phyloP scores from a whole-genome alignment of 495 filamentous ascomycete genomes.

The Parathielavia hyrcaniae region DNA sequence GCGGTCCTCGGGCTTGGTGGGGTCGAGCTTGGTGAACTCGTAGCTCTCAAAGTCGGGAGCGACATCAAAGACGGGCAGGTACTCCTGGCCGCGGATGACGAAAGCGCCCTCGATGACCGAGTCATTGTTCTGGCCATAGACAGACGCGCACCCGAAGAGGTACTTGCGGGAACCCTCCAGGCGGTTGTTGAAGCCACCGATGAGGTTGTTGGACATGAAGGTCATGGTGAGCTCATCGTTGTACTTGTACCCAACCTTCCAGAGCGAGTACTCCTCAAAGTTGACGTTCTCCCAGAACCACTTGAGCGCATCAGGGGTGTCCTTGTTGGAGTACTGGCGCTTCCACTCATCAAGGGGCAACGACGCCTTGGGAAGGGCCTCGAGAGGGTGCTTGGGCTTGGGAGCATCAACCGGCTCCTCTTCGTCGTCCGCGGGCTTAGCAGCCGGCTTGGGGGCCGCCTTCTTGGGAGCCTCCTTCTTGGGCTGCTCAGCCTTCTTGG shows the following conservation, averaged over 20 bases:
- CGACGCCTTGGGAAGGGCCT: slow-evolving; percentile 71
- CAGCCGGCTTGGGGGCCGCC: slow-evolving; percentile 44
- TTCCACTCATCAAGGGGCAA: slow-evolving; percentile 94
- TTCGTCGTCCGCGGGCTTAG: slow-evolving; percentile 39
- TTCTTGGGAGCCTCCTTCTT: slow-evolving; percentile 40
- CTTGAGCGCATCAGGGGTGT: slow-evolving; percentile 79
- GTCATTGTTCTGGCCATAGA: slow-evolving; percentile 82
- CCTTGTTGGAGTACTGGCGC: slow-evolving; percentile 96
- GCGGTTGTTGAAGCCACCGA: slow-evolving; percentile 95
- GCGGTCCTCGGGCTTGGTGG: slow-evolving; percentile 70
- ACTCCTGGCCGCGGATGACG: slow-evolving; percentile 86
- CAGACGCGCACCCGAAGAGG: slow-evolving; percentile 86
- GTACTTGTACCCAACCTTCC: slow-evolving; percentile 92
- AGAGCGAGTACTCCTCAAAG: slow-evolving; percentile 90
- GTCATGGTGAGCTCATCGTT: slow-evolving; percentile 92
- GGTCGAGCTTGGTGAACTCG: slow-evolving; percentile 91
- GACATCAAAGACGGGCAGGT: slow-evolving; percentile 82
- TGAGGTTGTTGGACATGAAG: slow-evolving; percentile 98
- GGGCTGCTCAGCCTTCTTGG: slow-evolving; percentile 71
- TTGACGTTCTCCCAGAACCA: slow-evolving; percentile 98
- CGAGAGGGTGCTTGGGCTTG: slow-evolving; percentile 95
- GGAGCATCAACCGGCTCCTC: slow-evolving; percentile 64
- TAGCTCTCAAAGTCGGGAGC: slow-evolving; percentile 97
- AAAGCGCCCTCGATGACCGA: slow-evolving; percentile 87
- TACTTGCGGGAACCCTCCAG: slow-evolving; percentile 98